These are phyloP conservation scores for Lactarius indigo DNA, from an alignment of 768 basidiomycete species.

Conservation along the genomic window DNA sequence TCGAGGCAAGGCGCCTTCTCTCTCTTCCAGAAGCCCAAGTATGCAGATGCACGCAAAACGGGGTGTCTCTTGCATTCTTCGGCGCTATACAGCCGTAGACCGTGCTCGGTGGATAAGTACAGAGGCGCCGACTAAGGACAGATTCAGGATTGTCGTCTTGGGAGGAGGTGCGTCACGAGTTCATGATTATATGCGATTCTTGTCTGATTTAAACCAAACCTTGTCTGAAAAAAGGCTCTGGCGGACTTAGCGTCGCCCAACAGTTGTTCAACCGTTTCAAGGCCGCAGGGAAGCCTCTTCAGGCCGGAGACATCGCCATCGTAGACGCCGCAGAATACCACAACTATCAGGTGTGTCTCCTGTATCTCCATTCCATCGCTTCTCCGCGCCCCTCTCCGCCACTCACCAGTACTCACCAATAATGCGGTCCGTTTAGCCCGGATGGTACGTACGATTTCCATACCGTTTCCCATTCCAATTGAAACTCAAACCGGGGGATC, in stretches of 20 bases:
- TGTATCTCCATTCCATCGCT: not conserved
- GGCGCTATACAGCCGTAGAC: not conserved
- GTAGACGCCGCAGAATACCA: constrained; percentile 80
- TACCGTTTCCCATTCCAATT: not conserved
- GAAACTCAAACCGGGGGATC: not conserved
- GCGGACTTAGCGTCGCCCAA: constrained; percentile 77
- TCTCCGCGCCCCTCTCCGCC: not conserved
- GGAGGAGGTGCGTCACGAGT: constrained; percentile 65
- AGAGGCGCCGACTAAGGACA: constrained; percentile 40
- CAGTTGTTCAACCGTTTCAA: constrained; percentile 84
- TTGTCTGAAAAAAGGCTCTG: constrained; percentile 56
- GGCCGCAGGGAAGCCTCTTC: constrained; percentile 62
- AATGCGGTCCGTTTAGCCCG: constrained; percentile 54
- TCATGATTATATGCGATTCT: constrained; percentile 1
- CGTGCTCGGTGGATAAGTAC: constrained; percentile 36
- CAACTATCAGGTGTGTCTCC: constrained; percentile 66
- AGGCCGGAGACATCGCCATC: constrained; percentile 77
- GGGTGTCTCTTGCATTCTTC: constrained; percentile 12
- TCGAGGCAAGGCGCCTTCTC: not conserved
- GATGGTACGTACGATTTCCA: constrained; percentile 57
- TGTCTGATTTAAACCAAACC: not conserved
- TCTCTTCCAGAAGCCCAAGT: not conserved
- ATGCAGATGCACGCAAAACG: constrained; percentile 18
- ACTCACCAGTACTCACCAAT: constrained; percentile 7
- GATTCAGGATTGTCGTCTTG: constrained; percentile 80